phyloP scores from a whole-genome alignment of 2,329 filamentous ascomycete genomes.

The Cercospora zeae-maydis region DNA sequence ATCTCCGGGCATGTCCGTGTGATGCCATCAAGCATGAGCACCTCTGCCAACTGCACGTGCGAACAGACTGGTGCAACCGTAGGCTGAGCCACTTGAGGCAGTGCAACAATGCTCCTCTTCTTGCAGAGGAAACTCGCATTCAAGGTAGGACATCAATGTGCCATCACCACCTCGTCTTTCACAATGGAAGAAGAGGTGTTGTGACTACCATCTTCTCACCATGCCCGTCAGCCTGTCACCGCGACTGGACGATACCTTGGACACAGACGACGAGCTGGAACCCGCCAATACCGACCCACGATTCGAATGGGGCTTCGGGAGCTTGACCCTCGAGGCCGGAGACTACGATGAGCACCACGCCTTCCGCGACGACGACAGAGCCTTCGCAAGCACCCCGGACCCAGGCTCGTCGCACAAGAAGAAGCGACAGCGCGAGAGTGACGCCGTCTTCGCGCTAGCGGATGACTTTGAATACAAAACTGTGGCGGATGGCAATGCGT shows the following conservation, averaged over 20 bases:
- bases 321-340: conserved; percentile 21
- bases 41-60: too few species aligned
- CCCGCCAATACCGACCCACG: conserved; percentile 24
- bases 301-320: conserved; percentile 27
- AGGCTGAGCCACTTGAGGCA: conserved; percentile 12
- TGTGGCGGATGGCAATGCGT: conserved; percentile 29
- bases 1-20: neutral
- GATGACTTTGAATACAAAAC: conserved; percentile 26
- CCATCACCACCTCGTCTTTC: neutral
- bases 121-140: neutral
- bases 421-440: conserved; percentile 22
- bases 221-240: conserved; percentile 26
- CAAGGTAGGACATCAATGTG: neutral
- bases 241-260: conserved; percentile 27
- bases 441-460: conserved; percentile 19
- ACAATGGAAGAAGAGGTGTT: neutral
- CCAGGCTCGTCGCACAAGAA: conserved; percentile 19
- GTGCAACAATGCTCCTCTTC: conserved; percentile 7
- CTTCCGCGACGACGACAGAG: conserved; percentile 20
- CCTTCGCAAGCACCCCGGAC: conserved; percentile 26
- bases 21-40: neutral
- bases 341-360: conserved; percentile 10
- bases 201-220: neutral
- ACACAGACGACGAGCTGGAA: conserved; percentile 28
- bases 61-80: neutral